phyloP scores from a whole-genome alignment of 2,329 filamentous ascomycete species.

The Coccinonectria pachysandricola region DNA sequence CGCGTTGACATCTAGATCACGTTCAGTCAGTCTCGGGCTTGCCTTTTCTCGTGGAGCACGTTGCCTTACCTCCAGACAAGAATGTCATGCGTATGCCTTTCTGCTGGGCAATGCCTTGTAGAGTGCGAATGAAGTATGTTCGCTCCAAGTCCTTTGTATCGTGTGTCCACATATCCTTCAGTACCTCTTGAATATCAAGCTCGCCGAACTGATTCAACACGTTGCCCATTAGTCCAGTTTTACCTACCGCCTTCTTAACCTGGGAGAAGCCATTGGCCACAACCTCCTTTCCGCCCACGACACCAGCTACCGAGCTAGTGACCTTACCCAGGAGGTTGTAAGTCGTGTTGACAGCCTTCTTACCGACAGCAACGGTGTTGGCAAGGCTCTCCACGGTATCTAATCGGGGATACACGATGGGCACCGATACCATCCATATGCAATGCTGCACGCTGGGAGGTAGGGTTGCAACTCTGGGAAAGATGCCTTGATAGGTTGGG shows the following conservation, averaged over 20 bases:
- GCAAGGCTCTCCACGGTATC: slow-evolving; percentile 88
- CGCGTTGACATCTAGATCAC: slow-evolving; percentile 61
- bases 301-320: slow-evolving; percentile 86
- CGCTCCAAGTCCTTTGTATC: slow-evolving; percentile 95
- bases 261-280: slow-evolving; percentile 88
- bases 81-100: slow-evolving; percentile 97
- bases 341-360: slow-evolving; percentile 91
- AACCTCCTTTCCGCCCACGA: slow-evolving; percentile 88
- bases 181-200: slow-evolving; percentile 85
- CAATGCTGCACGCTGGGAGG: slow-evolving; percentile 94
- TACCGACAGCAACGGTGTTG: slow-evolving; percentile 84
- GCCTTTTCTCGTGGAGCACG: neutral
- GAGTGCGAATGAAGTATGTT: slow-evolving; percentile 89
- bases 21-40: slow-evolving; percentile 13
- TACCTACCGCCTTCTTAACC: slow-evolving; percentile 94
- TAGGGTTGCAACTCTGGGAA: slow-evolving; percentile 85
- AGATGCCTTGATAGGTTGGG: slow-evolving; percentile 92
- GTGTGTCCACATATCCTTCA: slow-evolving; percentile 96
- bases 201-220: slow-evolving; percentile 95
- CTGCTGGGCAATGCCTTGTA: slow-evolving; percentile 90
- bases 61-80: slow-evolving; percentile 64
- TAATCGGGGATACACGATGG: slow-evolving; percentile 79
- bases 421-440: slow-evolving; percentile 90
- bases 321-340: slow-evolving; percentile 96
- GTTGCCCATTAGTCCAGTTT: slow-evolving; percentile 88